Conservation (phyloP, 139 green algal genomes). For the Haematococcus sp. region DNA sequence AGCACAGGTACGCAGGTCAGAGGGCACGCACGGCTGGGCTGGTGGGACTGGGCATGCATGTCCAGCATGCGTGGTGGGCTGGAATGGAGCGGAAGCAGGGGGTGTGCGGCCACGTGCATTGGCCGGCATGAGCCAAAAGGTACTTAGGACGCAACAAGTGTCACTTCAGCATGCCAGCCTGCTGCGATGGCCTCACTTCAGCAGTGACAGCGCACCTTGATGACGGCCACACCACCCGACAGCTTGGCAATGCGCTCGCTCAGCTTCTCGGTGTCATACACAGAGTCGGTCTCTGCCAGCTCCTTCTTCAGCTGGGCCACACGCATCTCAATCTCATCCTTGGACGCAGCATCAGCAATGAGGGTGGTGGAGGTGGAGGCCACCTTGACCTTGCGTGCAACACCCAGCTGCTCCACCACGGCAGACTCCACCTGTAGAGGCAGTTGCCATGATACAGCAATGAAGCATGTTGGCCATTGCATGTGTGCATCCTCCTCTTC, state of each 20-base stretch:
- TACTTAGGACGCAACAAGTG: too few relatives aligned
- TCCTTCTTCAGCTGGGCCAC: conserved; percentile 91
- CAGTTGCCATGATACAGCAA: too few relatives aligned
- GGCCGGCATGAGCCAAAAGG: too few relatives aligned
- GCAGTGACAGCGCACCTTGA: conserved; percentile 94
- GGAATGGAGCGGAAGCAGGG: too few relatives aligned
- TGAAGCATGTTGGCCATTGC: too few relatives aligned
- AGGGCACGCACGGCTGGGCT: too few relatives aligned
- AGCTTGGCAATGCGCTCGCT: conserved; percentile 98
- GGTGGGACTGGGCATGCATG: too few relatives aligned
- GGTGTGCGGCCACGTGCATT: too few relatives aligned
- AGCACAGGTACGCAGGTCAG: background rate
- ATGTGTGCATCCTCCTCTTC: too few relatives aligned
- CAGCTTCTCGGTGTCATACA: conserved; percentile 99
- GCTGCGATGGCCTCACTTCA: too few relatives aligned
- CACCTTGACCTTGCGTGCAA: conserved; percentile 88
- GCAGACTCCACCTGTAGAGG: conserved; percentile 57
- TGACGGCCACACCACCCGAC: conserved; percentile 92
- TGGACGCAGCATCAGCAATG: conserved; percentile 91
- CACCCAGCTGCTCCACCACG: conserved; percentile 88
- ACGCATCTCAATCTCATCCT: conserved; percentile 96
- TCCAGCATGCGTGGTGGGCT: too few relatives aligned
- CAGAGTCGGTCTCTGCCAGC: conserved; percentile 88
- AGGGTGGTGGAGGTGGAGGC: conserved; percentile 79
- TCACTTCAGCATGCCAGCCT: too few relatives aligned